Percentiles rank a stretch among this genome's conserved stretches.
phyloP scores from a whole-genome alignment of 2,329 filamentous ascomycete genomes.

The Verticillium klebahnii region DNA sequence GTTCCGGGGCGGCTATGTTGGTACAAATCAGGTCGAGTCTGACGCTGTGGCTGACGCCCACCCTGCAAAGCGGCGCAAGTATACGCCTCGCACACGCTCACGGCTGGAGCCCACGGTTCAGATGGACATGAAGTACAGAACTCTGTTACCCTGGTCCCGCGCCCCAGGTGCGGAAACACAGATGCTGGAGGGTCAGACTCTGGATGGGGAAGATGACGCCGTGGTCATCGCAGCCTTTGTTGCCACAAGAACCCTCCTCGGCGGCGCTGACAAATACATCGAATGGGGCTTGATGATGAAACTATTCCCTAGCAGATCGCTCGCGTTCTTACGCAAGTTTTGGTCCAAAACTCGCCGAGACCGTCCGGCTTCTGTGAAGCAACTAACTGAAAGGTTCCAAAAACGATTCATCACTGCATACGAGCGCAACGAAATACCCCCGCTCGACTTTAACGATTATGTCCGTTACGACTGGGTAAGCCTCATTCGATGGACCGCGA shows the following conservation, averaged over 20 bases:
- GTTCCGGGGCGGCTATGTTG: not conserved
- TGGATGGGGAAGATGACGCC: conserved; percentile 11
- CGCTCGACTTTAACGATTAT: conserved; percentile 59
- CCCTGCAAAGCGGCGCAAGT: not conserved
- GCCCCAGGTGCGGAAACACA: not conserved
- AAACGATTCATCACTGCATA: conserved; percentile 63
- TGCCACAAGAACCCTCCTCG: conserved; percentile 52
- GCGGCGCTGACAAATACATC: conserved; percentile 53
- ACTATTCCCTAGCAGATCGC: conserved; percentile 49
- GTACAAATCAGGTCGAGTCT: not conserved
- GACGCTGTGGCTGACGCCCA: not conserved
- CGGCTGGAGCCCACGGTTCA: not conserved
- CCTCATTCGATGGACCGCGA: conserved; percentile 60
- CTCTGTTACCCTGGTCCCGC: not conserved
- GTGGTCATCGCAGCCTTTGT: conserved; percentile 52
- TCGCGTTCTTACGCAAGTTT: conserved; percentile 47
- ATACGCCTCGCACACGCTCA: not conserved
- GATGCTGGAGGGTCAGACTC: not conserved
- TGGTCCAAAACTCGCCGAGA: conserved; percentile 51
- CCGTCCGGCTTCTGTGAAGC: conserved; percentile 47
- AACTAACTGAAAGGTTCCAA: conserved; percentile 60
- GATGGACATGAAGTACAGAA: conserved; percentile 1
- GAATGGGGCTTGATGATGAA: conserved; percentile 57
- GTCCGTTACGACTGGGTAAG: conserved; percentile 63
- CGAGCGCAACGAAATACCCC: conserved; percentile 53